Conservation (phyloP, 2,329 filamentous ascomycete genomes). For the Aspergillus chevalieri region DNA sequence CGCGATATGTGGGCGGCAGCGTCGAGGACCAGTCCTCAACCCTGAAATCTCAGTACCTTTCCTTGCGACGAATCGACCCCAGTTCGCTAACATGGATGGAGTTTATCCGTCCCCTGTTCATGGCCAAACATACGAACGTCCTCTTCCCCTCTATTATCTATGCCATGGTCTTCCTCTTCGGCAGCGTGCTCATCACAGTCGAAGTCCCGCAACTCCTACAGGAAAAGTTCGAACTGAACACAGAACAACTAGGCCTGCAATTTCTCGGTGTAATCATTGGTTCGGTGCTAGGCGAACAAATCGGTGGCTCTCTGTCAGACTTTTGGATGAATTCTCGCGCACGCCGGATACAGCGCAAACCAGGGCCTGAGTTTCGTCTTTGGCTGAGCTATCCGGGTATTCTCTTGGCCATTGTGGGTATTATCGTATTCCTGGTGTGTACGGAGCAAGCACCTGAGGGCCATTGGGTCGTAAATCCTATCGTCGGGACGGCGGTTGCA, state of each 20-base stretch:
- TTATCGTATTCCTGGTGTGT: conserved; percentile 54
- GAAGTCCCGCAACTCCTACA: conserved; percentile 56
- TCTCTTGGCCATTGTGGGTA: conserved; percentile 47
- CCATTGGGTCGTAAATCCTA: conserved; percentile 52
- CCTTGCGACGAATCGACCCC: conserved; percentile 48
- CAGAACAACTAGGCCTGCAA: conserved; percentile 55
- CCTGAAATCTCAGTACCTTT: conserved; percentile 43
- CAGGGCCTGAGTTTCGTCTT: conserved; percentile 49
- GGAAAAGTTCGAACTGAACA: conserved; percentile 51
- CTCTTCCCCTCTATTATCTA: conserved; percentile 51
- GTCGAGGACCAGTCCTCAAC: conserved; percentile 11
- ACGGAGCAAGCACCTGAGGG: conserved; percentile 40
- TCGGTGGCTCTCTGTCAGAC: conserved; percentile 53
- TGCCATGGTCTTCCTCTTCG: conserved; percentile 54
- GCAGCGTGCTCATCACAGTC: conserved; percentile 50
- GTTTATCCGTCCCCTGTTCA: conserved; percentile 48
- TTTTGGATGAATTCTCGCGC: conserved; percentile 48
- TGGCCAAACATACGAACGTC: conserved; percentile 44
- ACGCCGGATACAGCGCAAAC: conserved; percentile 32
- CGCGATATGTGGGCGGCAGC: conserved; percentile 41
- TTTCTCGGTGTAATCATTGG: conserved; percentile 57
- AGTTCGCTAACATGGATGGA: conserved; percentile 44
- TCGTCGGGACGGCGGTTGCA: conserved; percentile 50
- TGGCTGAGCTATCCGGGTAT: conserved; percentile 55
- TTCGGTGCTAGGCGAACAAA: conserved; percentile 54